These are phyloP conservation scores for Furcasterigmium furcatum DNA, from an alignment of 2,329 filamentous ascomycete species.

Conservation along the genomic window DNA sequence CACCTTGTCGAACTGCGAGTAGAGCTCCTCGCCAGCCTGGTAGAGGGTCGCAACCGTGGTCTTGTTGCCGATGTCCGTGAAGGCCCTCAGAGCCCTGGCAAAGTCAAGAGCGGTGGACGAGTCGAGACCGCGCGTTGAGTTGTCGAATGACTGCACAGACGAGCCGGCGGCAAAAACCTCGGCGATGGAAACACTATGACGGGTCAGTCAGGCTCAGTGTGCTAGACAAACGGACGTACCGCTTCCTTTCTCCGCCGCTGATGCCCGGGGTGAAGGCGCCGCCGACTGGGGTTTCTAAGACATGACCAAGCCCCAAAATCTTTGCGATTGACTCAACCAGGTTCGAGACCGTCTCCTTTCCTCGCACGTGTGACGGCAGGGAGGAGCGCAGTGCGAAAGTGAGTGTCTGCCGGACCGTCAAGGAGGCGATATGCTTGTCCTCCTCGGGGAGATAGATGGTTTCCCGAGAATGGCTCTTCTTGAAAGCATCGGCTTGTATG, in stretches of 20 bases:
- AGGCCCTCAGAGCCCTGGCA: slow-evolving; percentile 57
- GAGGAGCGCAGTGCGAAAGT: slow-evolving; percentile 56
- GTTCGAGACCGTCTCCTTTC: no score
- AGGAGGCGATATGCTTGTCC: slow-evolving; percentile 69
- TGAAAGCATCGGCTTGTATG: slow-evolving; percentile 63
- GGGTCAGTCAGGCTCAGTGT: no score
- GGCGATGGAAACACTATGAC: slow-evolving; percentile 71
- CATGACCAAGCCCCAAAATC: no score
- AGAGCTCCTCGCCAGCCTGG: slow-evolving; percentile 66
- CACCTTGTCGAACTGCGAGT: slow-evolving; percentile 72
- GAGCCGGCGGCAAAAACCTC: slow-evolving; percentile 49
- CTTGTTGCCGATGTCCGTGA: slow-evolving; percentile 62
- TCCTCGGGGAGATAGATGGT: slow-evolving; percentile 78
- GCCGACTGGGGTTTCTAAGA: slow-evolving; percentile 67
- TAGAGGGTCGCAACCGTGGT: slow-evolving; percentile 68
- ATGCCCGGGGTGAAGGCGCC: slow-evolving; percentile 63
- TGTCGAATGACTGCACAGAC: slow-evolving; percentile 61
- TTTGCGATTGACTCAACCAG: no score
- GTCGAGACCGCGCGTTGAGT: slow-evolving; percentile 69
- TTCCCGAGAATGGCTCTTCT: slow-evolving; percentile 69
- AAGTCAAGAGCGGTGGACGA: slow-evolving; percentile 73
- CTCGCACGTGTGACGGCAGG: no score
- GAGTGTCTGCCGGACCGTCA: slow-evolving; percentile 77
- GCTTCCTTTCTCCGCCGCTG: slow-evolving; percentile 65
- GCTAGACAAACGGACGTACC: no score